Evolutionary conservation across 2,329 filamentous ascomycete species (phyloP), one percentile per base, ranked within the genome.

Genomic region (Colletotrichum kahawae): DNA sequence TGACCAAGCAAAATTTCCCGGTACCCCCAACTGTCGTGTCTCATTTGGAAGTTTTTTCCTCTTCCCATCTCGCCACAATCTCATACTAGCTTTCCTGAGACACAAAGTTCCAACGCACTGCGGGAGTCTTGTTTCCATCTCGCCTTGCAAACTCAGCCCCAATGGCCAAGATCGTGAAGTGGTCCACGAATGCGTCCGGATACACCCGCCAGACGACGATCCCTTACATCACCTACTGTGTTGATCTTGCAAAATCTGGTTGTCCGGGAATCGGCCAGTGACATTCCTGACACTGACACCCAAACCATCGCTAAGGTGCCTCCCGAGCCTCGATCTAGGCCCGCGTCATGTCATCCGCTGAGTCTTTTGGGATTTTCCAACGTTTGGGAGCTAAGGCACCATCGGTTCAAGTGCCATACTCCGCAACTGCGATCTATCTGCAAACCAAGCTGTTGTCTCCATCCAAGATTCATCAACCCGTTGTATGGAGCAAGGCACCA

Each of bases 211-310:
- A 38, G 33, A 43, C 33, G 63, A 67, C 34, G 72, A 75, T 75
- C 72, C 12, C 33, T 72, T 72, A 74, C 72, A 75, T 75, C 69
- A 57, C 72, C 29, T n/a, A 29, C 21, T 43, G 21, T 72, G 63
- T 24, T 57, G 68, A 72, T 59, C 69, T 33, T 24, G 21, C 62
- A 63, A 33, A 16, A 21, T 21, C 56, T 48, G 27, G 72, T 75
- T 75, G 72, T 64, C 72, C 27, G 57, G 72, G 43, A 27, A 43
- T 38, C 56, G 27, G 21, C 14, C 56, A 16, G 18, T 67, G 38
- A 21, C 56, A 67, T 75, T 72, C 63, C 43, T 18, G 27, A 5
- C 12, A 13, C n/a, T 16, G 24, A 36, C 27, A 21, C 43, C 5
- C 24, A 21, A 60, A 13, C 51, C 62, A 51, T 66, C 18, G 12